Evolutionary conservation across 345 rosid genomes (phyloP).

Genomic region (Ceriops decandra): DNA sequence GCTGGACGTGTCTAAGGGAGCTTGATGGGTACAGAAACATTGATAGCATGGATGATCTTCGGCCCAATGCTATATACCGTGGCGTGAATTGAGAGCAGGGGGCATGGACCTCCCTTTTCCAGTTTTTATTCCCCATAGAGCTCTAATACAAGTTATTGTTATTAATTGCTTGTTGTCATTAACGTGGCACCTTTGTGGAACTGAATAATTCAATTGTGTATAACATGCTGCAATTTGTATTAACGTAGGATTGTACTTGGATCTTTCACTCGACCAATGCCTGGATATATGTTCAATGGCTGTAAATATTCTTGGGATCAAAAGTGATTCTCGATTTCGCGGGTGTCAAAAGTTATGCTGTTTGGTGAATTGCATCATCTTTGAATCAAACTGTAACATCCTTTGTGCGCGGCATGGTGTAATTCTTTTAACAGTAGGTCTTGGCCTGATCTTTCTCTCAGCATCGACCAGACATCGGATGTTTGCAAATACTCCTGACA

Average conservation of each 20-base stretch:
- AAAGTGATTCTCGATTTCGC: too few species aligned
- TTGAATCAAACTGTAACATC: too few species aligned
- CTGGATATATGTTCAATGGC: background rate
- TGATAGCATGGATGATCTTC: conserved; percentile 90
- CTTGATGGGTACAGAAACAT: conserved; percentile 78
- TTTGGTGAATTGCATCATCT: too few species aligned
- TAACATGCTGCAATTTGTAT: background rate
- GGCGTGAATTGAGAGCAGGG: conserved; percentile 55
- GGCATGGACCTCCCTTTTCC: background rate
- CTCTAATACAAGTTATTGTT: too few species aligned
- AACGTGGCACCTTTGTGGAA: background rate
- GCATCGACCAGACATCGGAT: too few species aligned
- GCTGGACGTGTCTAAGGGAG: conserved; percentile 78
- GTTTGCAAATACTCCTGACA: too few species aligned
- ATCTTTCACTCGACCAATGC: background rate
- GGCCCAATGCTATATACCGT: conserved; percentile 71
- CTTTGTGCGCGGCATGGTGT: too few species aligned
- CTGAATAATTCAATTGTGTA: background rate
- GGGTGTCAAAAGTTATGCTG: too few species aligned
- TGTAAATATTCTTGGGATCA: conserved; percentile 18
- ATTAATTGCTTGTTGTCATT: background rate
- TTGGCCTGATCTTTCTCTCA: too few species aligned
- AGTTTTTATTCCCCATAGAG: background rate
- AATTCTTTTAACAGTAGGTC: too few species aligned
- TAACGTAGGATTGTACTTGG: background rate